Base-by-base conservation (phyloP, 495 filamentous ascomycete genomes). In the Penicillium tannophilum region DNA sequence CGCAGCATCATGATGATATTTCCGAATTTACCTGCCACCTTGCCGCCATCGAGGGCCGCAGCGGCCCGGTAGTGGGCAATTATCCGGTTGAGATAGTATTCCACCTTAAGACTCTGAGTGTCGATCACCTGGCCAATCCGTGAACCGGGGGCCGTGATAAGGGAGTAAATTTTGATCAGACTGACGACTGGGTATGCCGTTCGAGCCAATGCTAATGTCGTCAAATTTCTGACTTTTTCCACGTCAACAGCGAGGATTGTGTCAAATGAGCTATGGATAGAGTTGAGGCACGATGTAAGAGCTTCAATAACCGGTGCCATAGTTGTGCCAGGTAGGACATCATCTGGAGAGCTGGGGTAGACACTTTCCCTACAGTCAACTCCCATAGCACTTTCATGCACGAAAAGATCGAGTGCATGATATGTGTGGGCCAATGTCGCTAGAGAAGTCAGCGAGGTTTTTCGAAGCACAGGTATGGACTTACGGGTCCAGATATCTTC, bases 311-410 rank as follows among this genome's bases (percentile, higher is more conserved):
- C 88, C 0, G 84, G 82, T 0, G 84, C 66, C 5, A 85, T 84
- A 1, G 89, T 12, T 79, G 73, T 7, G 65, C 64, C 35, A 78
- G 66, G 30, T 7, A 45, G 41, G 5, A 12, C 42, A 23, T 69
- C 42, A 14, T 66, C 24, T 50, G 62, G 17, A 6, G 64, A 59
- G 10, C 66, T 58, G 8, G 39, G 50, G 3, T 72, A 68, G 1
- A 28, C 12, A 1, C 69, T 74, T 35, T 82, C 70, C 48, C 79
- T 83, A 60, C 86, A 84, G 57, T 94, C 89, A 20, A 86, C 77
- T 51, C 93, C 87, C 64, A 96, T 83, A 3, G 88, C 86, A 50
- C 93, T 88, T 70, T 97, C 93, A 66, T 98, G 91, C 60, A 96
- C 84, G 63, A 93, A 96, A 3, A 97, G 76, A 56, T 82, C 88